Evolutionary conservation across 192 early-diverging fungal genomes (phyloP), one percentile per base, ranked within the genome.

Genomic region (Gryganskiella cystojenkinii): DNA sequence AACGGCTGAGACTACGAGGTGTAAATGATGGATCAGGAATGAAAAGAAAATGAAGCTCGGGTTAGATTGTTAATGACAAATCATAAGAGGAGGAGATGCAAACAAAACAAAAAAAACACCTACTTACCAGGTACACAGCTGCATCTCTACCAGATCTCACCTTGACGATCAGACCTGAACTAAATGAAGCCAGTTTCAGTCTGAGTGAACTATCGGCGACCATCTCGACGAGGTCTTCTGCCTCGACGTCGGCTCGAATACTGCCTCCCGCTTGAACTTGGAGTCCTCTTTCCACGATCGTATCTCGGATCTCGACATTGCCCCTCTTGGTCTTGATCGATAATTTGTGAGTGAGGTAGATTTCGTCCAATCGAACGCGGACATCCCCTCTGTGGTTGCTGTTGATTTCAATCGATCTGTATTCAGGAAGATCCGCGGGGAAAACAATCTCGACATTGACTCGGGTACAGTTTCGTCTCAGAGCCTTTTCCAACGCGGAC

Each of bases 391-490:
- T 13, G 13, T 35, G 22, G 7, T 4, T 13, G 22, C 55, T 56
- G 19, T 56, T 20, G 3, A 56, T 6, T 3, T 56, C 31, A 8
- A 56, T 56, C 20, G 22, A 4, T 11, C 35, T 20, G 30, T 35
- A 56, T 3, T 56, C 34, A 10, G 22, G 1, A 0, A 56, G n/a
- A 0, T 9, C 1, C 19, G 31, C 13, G 2, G 55, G 55, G 35
- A 56, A 56, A 2, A 37, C 35, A 8, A 56, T 56, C 2, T 56
- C 55, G 9, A 56, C 55, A 14, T 56, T 33, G 22, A 56, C 35
- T 19, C 34, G 28, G 17, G 55, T 56, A 22, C 55, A 56, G 35
- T 56, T 56, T 20, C 55, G 55, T 11, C 2, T 4, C 7, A 56
- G 55, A 33, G 55, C 55, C 0, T 17, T 13, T 24, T 22, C 11